These are phyloP conservation scores for Ceratocystiopsis sp. DNA, from an alignment of 2,329 filamentous ascomycete species.

Conservation along the genomic window DNA sequence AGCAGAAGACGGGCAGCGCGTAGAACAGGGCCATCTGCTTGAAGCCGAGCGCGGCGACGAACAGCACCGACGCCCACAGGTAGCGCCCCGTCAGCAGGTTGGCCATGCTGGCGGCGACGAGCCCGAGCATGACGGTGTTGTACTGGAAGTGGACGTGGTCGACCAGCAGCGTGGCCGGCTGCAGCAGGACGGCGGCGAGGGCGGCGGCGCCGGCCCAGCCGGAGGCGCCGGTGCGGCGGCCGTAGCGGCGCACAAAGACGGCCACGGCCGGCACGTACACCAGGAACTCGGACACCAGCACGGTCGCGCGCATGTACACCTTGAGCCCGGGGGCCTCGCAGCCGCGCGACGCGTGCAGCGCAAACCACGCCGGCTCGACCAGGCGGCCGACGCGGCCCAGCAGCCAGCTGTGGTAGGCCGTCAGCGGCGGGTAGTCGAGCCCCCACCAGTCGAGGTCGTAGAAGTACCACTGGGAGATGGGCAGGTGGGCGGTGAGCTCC, in stretches of 20 bases:
- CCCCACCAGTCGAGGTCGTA: conserved; percentile 97
- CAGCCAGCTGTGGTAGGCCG: conserved; percentile 97
- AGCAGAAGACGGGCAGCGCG: conserved; percentile 81
- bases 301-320: conserved; percentile 89
- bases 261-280: conserved; percentile 74
- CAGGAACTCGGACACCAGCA: conserved; percentile 79
- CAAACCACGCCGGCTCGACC: conserved; percentile 77
- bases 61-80: conserved; percentile 84
- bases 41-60: conserved; percentile 85
- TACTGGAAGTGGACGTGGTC: conserved; percentile 97
- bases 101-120: conserved; percentile 73
- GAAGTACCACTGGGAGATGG: conserved; percentile 92
- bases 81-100: conserved; percentile 72
- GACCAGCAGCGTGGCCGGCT: conserved; percentile 76
- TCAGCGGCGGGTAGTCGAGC: conserved; percentile 90
- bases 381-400: conserved; percentile 67
- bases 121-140: conserved; percentile 94
- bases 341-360: conserved; percentile 65
- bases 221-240: conserved; percentile 57
- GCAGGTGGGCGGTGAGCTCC: conserved; percentile 82
- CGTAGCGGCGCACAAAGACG: conserved; percentile 70
- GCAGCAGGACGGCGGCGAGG: conserved; percentile 78
- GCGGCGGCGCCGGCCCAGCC: conserved; percentile 73
- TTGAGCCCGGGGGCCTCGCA: conserved; percentile 66
- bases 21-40: conserved; percentile 99